Evolutionary conservation across 2,329 filamentous ascomycete species (phyloP).

Genomic region (Ophiocordyceps unilateralis): DNA sequence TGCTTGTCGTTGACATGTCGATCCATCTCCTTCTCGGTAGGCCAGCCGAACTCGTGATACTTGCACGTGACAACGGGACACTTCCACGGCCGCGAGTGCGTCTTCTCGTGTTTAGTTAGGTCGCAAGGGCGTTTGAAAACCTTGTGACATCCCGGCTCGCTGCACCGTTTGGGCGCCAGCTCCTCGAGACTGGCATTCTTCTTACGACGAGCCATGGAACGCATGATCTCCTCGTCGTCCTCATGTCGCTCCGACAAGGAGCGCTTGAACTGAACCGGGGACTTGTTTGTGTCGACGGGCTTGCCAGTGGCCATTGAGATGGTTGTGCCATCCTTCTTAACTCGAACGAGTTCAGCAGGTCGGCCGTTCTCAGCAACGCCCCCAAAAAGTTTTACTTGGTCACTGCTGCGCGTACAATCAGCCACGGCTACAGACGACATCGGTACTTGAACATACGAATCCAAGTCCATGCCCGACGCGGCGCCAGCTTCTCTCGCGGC

Average conservation of each 20-base stretch:
- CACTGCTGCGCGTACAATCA: slow-evolving; percentile 21
- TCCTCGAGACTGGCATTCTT: slow-evolving; percentile 81
- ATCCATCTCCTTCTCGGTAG: slow-evolving; percentile 93
- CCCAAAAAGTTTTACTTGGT: slow-evolving; percentile 65
- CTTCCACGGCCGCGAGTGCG: slow-evolving; percentile 92
- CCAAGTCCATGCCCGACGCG: slow-evolving; percentile 39
- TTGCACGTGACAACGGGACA: slow-evolving; percentile 72
- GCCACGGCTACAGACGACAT: slow-evolving; percentile 3
- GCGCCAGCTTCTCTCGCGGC: slow-evolving; percentile 48
- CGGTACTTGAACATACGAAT: slow-evolving; percentile 28
- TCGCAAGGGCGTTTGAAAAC: slow-evolving; percentile 96
- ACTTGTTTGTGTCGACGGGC: slow-evolving; percentile 38
- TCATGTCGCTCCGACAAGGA: slow-evolving; percentile 52
- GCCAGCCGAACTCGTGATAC: slow-evolving; percentile 80
- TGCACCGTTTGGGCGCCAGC: slow-evolving; percentile 63
- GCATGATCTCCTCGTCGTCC: slow-evolving; percentile 67
- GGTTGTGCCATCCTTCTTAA: slow-evolving; percentile 63
- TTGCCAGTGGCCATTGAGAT: slow-evolving; percentile 61
- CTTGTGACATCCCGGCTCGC: slow-evolving; percentile 62
- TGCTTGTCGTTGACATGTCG: slow-evolving; percentile 96
- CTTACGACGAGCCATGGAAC: slow-evolving; percentile 90
- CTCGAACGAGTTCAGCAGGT: slow-evolving; percentile 67
- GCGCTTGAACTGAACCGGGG: slow-evolving; percentile 40
- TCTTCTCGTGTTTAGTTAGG: slow-evolving; percentile 95
- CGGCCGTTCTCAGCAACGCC: slow-evolving; percentile 69